Base-by-base conservation (phyloP, 106 monocot species). In the Allium cepa region DNA sequence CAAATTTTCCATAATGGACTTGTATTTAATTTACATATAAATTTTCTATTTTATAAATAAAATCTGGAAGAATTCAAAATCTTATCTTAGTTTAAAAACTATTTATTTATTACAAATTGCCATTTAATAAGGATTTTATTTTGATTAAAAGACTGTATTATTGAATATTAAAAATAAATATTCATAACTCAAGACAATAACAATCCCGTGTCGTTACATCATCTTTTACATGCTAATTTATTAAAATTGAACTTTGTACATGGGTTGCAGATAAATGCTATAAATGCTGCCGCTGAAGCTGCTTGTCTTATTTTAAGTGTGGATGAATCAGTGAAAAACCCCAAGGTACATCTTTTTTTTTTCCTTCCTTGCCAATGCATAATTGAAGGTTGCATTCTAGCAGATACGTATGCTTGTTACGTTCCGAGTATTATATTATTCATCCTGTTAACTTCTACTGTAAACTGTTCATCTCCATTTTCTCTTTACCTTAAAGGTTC, bases 251-350 rank as follows among this genome's bases (percentile, higher is more conserved):
- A n/a, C n/a, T n/a, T n/a, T n/a, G 22, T 45, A 36, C 69, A 72
- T 51, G 26, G 56, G 56, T 56, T 79, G 63, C 81, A 96, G 95
- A 87, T 99, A 50, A 97, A 97, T 78, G 97, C 97, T 62, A 87
- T 99, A 70, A 99, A 99, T 85, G 92, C 97, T 71, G 92, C 97
- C 64, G 92, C 97, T 16, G 97, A 99, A 87, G 97, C 97, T 62
- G 78, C 97, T 46, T 99, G 97, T 58, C 87, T 99, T 57, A 85
- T 99, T 60, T 72, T 99, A 53, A 99, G 97, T 69, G 97, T 99
- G 27, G 97, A 99, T 71, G 97, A 99, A 60, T 89, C 92, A 17
- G 92, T 99, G 17, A 99, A 99, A 73, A 99, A 92, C 56, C 92
- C 97, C 0, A 92, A 99, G 92, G 97, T 99, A 83, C 22, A 16